Conservation (phyloP, 306 rosid genomes). For the Sindora glabra region DNA sequence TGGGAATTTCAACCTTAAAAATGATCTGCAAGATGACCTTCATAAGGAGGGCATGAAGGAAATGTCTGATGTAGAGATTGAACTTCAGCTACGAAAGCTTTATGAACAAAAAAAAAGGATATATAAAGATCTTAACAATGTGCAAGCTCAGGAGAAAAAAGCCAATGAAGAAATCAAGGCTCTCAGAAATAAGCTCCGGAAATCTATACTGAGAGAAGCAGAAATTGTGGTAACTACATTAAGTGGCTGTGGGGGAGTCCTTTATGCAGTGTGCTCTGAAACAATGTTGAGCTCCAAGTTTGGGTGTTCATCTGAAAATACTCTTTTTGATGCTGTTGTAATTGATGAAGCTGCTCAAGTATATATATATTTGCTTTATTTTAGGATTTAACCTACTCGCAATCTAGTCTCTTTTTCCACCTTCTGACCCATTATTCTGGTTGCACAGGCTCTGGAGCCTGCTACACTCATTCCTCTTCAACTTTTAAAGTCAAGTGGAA, state of each 20-base stretch:
- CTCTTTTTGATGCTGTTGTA: conserved; percentile 85
- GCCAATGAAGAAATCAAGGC: conserved; percentile 63
- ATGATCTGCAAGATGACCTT: conserved; percentile 28
- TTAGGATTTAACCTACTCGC: conserved; percentile 7
- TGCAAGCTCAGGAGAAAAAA: conserved; percentile 76
- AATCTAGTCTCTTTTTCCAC: conserved; percentile 11
- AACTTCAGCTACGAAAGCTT: conserved; percentile 53
- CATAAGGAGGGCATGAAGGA: conserved; percentile 44
- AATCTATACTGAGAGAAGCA: conserved; percentile 84
- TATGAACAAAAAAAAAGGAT: conserved; percentile 81
- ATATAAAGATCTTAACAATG: conserved; percentile 71
- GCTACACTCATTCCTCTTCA: conserved; percentile 96
- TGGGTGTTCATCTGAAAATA: conserved; percentile 71
- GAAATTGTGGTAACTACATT: conserved; percentile 84
- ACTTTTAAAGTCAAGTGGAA: conserved; percentile 76
- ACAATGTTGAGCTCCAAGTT: conserved; percentile 60
- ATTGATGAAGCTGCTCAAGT: conserved; percentile 98
- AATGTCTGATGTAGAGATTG: conserved; percentile 59
- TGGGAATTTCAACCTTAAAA: conserved; percentile 41
- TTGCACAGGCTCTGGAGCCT: conserved; percentile 86
- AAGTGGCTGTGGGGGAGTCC: conserved; percentile 93
- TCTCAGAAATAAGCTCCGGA: conserved; percentile 68
- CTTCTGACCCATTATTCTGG: conserved; percentile 16
- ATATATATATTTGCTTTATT: conserved; percentile 23
- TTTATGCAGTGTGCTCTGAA: conserved; percentile 84